phyloP scores from a whole-genome alignment of 2,329 filamentous ascomycete genomes.

The Trichoderma lentiforme region DNA sequence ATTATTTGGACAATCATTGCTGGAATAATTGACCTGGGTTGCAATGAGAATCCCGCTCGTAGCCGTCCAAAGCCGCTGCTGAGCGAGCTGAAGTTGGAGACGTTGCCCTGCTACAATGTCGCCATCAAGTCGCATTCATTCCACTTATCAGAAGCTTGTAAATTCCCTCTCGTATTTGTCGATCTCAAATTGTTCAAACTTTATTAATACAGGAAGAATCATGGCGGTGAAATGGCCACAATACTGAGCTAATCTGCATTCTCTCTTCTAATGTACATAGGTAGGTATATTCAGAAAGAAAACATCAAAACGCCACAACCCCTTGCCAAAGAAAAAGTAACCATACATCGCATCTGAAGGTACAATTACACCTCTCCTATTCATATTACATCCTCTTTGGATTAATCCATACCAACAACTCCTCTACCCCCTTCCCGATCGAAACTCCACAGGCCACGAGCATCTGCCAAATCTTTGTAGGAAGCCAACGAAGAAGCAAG shows the following conservation, averaged over 20 bases:
- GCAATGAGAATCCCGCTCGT: background rate
- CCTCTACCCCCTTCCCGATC: slow-evolving; percentile 32
- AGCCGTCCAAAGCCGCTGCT: slow-evolving; percentile 9
- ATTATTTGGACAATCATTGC: background rate
- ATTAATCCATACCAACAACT: slow-evolving; percentile 27
- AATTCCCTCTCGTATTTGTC: background rate
- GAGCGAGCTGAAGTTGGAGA: background rate
- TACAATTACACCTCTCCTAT: background rate
- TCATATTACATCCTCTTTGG: background rate
- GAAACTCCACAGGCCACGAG: slow-evolving; percentile 31
- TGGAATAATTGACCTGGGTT: background rate
- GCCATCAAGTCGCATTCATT: background rate
- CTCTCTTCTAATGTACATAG: background rate
- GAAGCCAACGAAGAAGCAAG: slow-evolving; percentile 34
- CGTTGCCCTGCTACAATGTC: background rate
- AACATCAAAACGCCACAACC: background rate
- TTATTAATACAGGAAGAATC: background rate
- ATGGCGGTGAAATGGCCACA: background rate
- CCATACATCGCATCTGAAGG: background rate
- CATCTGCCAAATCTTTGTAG: slow-evolving; percentile 33
- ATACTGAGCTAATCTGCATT: background rate
- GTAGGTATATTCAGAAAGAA: background rate
- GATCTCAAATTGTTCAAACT: background rate
- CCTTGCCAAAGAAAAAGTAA: background rate
- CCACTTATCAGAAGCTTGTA: background rate